These are phyloP conservation scores for Pythium angustatum DNA, from an alignment of 352 stramenopile genomes.

Conservation along the genomic window DNA sequence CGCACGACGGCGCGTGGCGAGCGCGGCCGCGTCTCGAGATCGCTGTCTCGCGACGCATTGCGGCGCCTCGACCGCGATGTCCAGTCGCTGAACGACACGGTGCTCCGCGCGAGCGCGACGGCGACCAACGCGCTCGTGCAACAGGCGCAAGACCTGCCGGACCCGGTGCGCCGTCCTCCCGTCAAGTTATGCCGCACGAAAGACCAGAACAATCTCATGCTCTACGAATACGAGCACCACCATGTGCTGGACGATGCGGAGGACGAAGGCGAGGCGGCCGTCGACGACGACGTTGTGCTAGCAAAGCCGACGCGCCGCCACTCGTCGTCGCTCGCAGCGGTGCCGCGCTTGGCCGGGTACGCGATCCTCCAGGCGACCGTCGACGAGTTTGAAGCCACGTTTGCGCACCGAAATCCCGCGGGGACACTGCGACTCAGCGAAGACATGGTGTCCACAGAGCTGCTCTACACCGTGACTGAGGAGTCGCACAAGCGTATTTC, in stretches of 20 bases:
- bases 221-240: slow-evolving; percentile 15
- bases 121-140: slow-evolving; percentile 10
- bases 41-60: slow-evolving; percentile 3
- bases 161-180: neutral
- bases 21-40: neutral
- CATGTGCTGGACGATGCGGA: neutral
- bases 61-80: neutral
- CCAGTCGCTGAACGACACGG: slow-evolving; percentile 5
- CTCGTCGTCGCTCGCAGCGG: slow-evolving; percentile 18
- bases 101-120: neutral
- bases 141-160: slow-evolving; percentile 15
- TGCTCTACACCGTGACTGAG: slow-evolving; percentile 32
- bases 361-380: slow-evolving; percentile 1
- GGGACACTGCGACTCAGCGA: slow-evolving; percentile 9
- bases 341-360: slow-evolving; percentile 32
- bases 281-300: slow-evolving; percentile 8
- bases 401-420: slow-evolving; percentile 16
- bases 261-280: slow-evolving; percentile 11
- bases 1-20: neutral
- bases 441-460: slow-evolving; percentile 23
- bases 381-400: slow-evolving; percentile 35
- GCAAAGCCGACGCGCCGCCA: neutral
- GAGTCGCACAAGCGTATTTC: slow-evolving; percentile 31
- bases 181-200: neutral
- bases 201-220: neutral